Base-by-base conservation (phyloP, 305 asterid species). In the Solanum aculeatissimum region DNA sequence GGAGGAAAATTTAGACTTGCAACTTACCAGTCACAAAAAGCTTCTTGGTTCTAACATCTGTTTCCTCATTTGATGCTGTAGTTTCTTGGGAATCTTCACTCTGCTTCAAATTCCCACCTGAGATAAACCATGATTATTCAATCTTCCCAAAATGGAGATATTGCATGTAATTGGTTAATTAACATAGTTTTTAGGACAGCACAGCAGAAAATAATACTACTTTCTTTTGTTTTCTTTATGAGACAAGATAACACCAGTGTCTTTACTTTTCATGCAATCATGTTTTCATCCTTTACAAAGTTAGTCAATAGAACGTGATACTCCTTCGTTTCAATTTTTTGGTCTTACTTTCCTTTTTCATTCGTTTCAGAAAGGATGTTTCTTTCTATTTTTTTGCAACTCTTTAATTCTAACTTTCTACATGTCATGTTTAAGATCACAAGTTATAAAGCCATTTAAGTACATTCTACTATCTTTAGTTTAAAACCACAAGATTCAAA, bases 21-120 rank as follows among this genome's bases (percentile, higher is more conserved):
- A 62, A 85, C 84, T n/a, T 89, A 95, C 99, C 99, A 45, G 98
- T 95, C 58, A 96, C 90, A 72, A 96, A 96, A 86, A 95, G 93
- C 92, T 93, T 96, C 94, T 96, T 96, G 25, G 98, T 94, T 86
- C 80, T 90, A 85, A 94, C 80, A 86, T 91, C 86, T 85, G 87
- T 81, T 47, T 93, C 85, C 80, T 54, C 87, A 83, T 72, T 90
- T 55, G 91, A 80, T 35, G 89, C 87, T 65, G 93, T 83, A 81
- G 91, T 86, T 86, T 89, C 89, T 85, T 83, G 86, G 7, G 87
- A 68, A 84, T 84, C 85, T 68, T 85, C 27, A 19, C 86, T 65
- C 18, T 43, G 80, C 83, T 84, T 75, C 42, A 79, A 74, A 70
- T 83, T 87, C 43, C 72, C 87, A 87, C 94, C 95, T 91, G 92